Percentiles rank a stretch among this genome's conserved stretches.
Conservation (phyloP, 257 asterid species). For the Nicotiana attenuata region DNA sequence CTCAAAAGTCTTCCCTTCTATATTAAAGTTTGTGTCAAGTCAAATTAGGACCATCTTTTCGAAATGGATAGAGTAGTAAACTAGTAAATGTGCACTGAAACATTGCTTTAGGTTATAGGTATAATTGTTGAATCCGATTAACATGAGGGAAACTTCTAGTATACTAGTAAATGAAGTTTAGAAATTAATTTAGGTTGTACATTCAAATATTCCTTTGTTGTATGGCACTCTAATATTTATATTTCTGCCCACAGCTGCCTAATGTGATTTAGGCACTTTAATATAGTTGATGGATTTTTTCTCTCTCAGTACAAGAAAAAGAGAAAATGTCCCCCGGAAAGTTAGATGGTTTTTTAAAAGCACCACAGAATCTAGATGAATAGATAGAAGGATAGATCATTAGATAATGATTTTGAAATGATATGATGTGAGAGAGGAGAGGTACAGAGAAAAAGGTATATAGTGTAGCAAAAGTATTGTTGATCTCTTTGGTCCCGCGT, state of each 20-base stretch:
- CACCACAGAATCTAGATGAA: constrained; percentile 22
- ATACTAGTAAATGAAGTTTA: neutral
- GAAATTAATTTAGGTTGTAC: neutral
- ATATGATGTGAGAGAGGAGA: constrained; percentile 9
- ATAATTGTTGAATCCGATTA: neutral
- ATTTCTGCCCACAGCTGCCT: too few species aligned
- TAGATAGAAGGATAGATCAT: constrained; percentile 39
- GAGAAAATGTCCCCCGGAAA: constrained; percentile 47
- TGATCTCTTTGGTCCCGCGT: constrained; percentile 6
- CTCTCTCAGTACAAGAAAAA: neutral
- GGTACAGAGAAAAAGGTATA: constrained; percentile 12
- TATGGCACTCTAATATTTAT: neutral
- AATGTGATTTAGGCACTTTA: neutral
- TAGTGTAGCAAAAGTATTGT: constrained; percentile 6
- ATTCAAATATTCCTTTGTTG: neutral
- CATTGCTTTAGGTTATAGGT: neutral
- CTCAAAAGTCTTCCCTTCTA: too few species aligned
- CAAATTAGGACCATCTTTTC: too few species aligned
- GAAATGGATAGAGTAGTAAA: too few species aligned
- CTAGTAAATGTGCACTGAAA: neutral
- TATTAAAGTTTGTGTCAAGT: too few species aligned
- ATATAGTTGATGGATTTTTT: neutral
- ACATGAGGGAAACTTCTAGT: neutral
- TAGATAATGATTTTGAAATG: constrained; percentile 84
- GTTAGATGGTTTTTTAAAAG: constrained; percentile 26